Evolutionary conservation across 768 basidiomycete genomes (phyloP).

Genomic region (Suillus discolor): DNA sequence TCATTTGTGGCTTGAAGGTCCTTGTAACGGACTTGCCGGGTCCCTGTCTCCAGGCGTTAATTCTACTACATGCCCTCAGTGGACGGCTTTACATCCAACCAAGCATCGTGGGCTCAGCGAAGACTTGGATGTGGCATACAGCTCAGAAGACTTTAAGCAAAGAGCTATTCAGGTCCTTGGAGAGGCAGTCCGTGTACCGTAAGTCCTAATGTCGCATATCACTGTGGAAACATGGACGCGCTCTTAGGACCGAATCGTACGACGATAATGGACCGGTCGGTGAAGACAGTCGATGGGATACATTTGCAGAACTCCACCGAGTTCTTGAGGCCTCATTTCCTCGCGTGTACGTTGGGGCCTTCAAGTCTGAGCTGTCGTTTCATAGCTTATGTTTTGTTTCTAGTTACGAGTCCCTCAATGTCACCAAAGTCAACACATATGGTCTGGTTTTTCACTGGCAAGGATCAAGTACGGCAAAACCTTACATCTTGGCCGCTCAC

Average conservation of each 20-base stretch:
- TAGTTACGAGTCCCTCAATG: slow-evolving; percentile 48
- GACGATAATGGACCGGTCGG: slow-evolving; percentile 48
- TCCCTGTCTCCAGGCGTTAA: slow-evolving; percentile 6
- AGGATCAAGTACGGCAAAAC: slow-evolving; percentile 51
- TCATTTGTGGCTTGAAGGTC: not conserved
- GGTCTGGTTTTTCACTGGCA: slow-evolving; percentile 60
- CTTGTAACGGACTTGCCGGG: not conserved
- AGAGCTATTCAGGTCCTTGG: slow-evolving; percentile 32
- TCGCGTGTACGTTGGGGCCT: slow-evolving; percentile 45
- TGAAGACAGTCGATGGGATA: slow-evolving; percentile 38
- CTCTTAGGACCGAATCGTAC: slow-evolving; percentile 45
- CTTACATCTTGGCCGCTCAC: slow-evolving; percentile 53
- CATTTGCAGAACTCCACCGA: slow-evolving; percentile 15
- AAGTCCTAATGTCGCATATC: slow-evolving; percentile 11
- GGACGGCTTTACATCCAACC: slow-evolving; percentile 26
- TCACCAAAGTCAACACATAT: slow-evolving; percentile 60
- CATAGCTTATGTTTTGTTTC: not conserved
- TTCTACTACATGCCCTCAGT: slow-evolving; percentile 34
- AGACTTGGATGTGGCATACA: slow-evolving; percentile 30
- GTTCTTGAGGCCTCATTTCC: slow-evolving; percentile 48
- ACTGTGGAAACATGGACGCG: not conserved
- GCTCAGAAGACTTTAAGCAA: slow-evolving; percentile 34
- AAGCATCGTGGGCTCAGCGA: slow-evolving; percentile 30
- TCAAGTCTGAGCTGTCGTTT: not conserved
- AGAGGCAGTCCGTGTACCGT: slow-evolving; percentile 41